These are phyloP conservation scores for Gyrodon lividus DNA, from an alignment of 768 basidiomycete species.

Conservation along the genomic window DNA sequence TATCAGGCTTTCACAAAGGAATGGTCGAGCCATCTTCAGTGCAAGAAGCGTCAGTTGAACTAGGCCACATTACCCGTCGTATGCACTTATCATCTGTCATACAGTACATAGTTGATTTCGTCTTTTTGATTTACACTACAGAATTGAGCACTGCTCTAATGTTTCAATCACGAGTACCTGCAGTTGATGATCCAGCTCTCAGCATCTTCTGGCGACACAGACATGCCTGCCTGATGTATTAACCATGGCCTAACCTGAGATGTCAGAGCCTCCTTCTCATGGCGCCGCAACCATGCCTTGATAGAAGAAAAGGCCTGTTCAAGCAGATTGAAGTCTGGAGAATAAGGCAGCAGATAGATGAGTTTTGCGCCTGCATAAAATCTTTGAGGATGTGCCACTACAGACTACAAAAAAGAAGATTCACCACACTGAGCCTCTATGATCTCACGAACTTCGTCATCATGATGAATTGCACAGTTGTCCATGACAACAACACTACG, in stretches of 20 bases:
- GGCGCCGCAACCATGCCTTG: too few species aligned
- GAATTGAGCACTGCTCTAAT: neutral
- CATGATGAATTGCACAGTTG: constrained; percentile 42
- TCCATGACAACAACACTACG: constrained; percentile 38
- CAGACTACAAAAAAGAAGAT: too few species aligned
- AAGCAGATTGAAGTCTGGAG: too few species aligned
- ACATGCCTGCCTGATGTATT: constrained; percentile 19
- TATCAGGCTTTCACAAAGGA: neutral
- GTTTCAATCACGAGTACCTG: constrained; percentile 16
- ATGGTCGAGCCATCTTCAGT: neutral
- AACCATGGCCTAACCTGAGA: neutral
- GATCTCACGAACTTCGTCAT: constrained; percentile 32
- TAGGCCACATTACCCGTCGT: too few species aligned
- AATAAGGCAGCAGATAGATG: too few species aligned
- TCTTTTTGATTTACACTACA: too few species aligned
- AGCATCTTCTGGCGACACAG: constrained; percentile 17
- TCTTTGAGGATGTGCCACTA: neutral
- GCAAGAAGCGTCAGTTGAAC: neutral
- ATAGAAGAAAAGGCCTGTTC: too few species aligned
- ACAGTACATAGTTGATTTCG: too few species aligned
- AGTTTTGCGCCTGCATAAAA: too few species aligned
- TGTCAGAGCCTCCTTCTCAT: constrained; percentile 13
- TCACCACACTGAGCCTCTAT: constrained; percentile 25
- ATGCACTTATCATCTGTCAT: too few species aligned
- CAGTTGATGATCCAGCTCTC: constrained; percentile 23